Percentiles rank a stretch among this genome's conserved stretches.
phyloP scores from a whole-genome alignment of 257 asterid species.

The Jacaranda mimosifolia region DNA sequence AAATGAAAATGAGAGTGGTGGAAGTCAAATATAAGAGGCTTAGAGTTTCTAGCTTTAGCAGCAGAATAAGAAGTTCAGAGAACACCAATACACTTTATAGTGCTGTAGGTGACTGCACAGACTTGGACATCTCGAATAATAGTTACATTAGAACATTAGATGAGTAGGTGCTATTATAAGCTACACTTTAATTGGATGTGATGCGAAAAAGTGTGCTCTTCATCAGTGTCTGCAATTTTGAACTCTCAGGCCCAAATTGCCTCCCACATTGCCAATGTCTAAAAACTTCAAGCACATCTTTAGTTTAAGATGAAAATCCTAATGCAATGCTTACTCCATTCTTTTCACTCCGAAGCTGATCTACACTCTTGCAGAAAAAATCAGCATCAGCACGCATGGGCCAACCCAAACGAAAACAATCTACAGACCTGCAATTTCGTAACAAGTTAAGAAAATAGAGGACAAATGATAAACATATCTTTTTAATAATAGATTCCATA shows the following conservation, averaged over 20 bases:
- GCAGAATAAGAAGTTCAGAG: conserved; percentile 1
- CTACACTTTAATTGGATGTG: neutral
- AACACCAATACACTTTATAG: neutral
- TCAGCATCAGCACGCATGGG: conserved; percentile 78
- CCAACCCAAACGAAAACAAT: conserved; percentile 83
- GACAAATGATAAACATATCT: conserved; percentile 13
- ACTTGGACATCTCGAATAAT: neutral
- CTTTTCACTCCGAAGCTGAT: conserved; percentile 49
- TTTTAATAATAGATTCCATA: conserved; percentile 10
- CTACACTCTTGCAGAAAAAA: conserved; percentile 62
- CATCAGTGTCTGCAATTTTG: neutral
- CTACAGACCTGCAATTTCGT: conserved; percentile 55
- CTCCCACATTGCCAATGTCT: conserved; percentile 11
- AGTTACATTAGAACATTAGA: neutral
- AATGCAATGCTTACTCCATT: conserved; percentile 52
- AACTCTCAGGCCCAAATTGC: neutral
- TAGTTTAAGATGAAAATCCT: conserved; percentile 7
- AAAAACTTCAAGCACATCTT: neutral
- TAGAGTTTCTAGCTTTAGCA: neutral
- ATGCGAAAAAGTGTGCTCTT: neutral
- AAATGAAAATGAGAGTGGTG: neutral
- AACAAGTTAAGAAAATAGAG: conserved; percentile 16
- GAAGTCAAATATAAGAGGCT: conserved; percentile 2
- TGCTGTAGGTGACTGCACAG: conserved; percentile 6
- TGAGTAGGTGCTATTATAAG: neutral